Base-by-base conservation (phyloP, 768 basidiomycete species). In the Lentinula sp. region DNA sequence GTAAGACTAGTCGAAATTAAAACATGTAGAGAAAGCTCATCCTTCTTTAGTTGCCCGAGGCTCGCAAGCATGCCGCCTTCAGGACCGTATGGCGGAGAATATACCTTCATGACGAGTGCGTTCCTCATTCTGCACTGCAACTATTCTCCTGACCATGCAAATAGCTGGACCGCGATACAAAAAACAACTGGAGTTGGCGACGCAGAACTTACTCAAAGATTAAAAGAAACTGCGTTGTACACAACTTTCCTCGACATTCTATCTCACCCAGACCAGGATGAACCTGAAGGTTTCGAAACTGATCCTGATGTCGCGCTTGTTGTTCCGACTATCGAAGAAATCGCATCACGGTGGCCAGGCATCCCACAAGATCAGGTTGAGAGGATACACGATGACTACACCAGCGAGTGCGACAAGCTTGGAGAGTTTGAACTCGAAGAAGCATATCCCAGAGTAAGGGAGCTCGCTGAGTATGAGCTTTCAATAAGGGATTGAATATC, bases 81-180 rank as follows among this genome's bases (percentile, higher is more conserved):
- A 79, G 86, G 50, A 85, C 84, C 36, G 80, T 92, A 15, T 98
- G 95, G 95, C 82, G 95, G 39, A 80, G 95, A 35, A 82, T 96
- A 50, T 96, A 91, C 69, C 80, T 90, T 56, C 88, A 92, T 55
- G 94, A 98, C 70, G 85, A 97, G 95, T 96, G 72, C 62, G 88
- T 79, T 53, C 62, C 57, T 50, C 46, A 10, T 18, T 60, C 32
- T 42, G 13, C 18, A 32, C 36, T 53, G 1, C 36, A 43, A 41
- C 63, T 28, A 61, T 53, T 32, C 50, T 32, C 48, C 32, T 61
- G 18, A 61, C 23, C 37, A 58, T n/a, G 42, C 15, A n/a, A 37
- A 10, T 28, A 95, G 93, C 70, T 98, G 95, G 94, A 74, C 85
- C 55, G 70, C 74, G 8, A 87, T 98, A 49, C 82, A 85, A 18